Conservation (phyloP, 2,329 filamentous ascomycete genomes). For the Westerdykella sp. region DNA sequence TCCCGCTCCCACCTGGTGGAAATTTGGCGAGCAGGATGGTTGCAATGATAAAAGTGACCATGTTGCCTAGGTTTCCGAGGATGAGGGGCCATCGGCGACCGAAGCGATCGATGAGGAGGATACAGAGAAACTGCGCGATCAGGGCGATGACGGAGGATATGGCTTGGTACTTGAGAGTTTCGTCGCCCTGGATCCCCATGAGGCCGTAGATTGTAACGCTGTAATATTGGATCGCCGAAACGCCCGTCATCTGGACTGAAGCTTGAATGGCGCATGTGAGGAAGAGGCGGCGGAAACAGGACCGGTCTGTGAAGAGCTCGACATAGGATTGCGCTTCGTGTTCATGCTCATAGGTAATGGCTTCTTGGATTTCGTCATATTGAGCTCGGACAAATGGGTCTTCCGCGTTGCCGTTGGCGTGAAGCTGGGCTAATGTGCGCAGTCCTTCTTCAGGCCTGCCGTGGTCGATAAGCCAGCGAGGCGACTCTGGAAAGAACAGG, state of each 20-base stretch:
- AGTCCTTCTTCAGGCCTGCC: slow-evolving; percentile 60
- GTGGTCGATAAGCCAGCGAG: slow-evolving; percentile 68
- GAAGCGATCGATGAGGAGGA: slow-evolving; percentile 61
- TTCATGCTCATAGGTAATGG: slow-evolving; percentile 60
- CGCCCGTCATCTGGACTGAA: slow-evolving; percentile 68
- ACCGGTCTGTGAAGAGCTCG: slow-evolving; percentile 61
- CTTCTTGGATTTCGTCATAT: slow-evolving; percentile 63
- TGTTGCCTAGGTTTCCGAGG: slow-evolving; percentile 64
- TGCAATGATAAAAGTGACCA: slow-evolving; percentile 65
- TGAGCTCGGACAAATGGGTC: slow-evolving; percentile 68
- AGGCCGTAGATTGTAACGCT: slow-evolving; percentile 60
- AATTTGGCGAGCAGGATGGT: slow-evolving; percentile 53
- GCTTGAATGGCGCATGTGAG: slow-evolving; percentile 64
- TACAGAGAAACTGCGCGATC: slow-evolving; percentile 61
- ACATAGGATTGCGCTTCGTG: slow-evolving; percentile 62
- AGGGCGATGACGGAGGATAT: slow-evolving; percentile 68
- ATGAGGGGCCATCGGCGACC: slow-evolving; percentile 70
- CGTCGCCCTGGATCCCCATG: slow-evolving; percentile 60
- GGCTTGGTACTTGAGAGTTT: slow-evolving; percentile 68
- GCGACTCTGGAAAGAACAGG: slow-evolving; percentile 62
- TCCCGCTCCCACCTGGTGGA: slow-evolving; percentile 51
- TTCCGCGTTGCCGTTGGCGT: slow-evolving; percentile 59
- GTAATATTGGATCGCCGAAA: slow-evolving; percentile 63
- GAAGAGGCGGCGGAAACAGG: slow-evolving; percentile 66
- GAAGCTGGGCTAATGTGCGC: slow-evolving; percentile 60